phyloP scores from a whole-genome alignment of 441 rosid genomes.

The Pelargonium myrrhifolium region DNA sequence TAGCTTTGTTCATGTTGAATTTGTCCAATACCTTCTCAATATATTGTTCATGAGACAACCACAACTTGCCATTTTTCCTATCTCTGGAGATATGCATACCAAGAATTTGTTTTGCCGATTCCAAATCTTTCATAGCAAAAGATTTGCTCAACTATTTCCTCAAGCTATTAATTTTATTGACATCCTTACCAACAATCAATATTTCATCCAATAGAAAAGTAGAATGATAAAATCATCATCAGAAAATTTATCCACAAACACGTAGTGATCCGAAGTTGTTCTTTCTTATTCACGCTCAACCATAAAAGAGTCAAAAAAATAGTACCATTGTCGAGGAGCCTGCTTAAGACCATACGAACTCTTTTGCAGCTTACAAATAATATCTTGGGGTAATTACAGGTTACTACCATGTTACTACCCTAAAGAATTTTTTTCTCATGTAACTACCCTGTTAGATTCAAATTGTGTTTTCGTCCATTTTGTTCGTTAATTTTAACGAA shows the following conservation, averaged over 20 bases:
- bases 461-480: too few species aligned
- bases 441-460: too few species aligned
- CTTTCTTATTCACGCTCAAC: background rate
- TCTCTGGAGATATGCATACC: background rate
- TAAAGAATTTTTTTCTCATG: too few species aligned
- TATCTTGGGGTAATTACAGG: too few species aligned
- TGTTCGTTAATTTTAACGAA: too few species aligned
- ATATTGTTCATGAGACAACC: background rate
- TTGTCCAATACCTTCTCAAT: background rate
- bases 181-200: background rate
- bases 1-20: background rate
- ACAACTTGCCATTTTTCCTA: background rate
- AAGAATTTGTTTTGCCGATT: background rate
- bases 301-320: background rate
- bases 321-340: background rate
- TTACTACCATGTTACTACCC: too few species aligned
- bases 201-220: background rate
- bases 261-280: background rate
- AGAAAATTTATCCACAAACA: background rate
- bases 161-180: background rate
- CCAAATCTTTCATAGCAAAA: background rate
- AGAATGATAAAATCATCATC: background rate
- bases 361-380: background rate
- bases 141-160: background rate
- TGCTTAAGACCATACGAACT: background rate